phyloP scores from a whole-genome alignment of 108 stramenopile species.

The Cyclotella sp. region DNA sequence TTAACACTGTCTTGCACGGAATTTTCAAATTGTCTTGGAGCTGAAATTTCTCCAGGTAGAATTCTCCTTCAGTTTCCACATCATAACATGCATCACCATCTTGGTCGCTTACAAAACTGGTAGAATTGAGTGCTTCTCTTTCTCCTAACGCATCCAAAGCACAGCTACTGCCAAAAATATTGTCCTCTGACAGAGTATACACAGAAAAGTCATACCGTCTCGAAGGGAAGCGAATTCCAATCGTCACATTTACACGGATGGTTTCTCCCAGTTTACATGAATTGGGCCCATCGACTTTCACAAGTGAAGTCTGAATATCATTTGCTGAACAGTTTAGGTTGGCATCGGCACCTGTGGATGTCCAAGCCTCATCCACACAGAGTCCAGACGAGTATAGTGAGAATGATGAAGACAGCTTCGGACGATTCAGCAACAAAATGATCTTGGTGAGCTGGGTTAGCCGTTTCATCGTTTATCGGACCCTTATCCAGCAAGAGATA shows the following conservation, averaged over 20 bases:
- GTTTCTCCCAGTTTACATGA: background rate
- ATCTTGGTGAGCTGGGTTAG: no score
- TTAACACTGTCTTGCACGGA: background rate
- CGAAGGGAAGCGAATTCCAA: background rate
- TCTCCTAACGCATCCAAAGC: background rate
- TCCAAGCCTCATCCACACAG: background rate
- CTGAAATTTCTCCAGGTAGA: background rate
- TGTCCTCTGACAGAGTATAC: background rate
- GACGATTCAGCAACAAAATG: no score
- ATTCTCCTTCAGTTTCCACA: background rate
- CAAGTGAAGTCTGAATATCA: background rate
- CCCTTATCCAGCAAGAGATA: no score
- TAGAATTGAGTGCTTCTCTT: background rate
- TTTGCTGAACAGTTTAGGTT: background rate
- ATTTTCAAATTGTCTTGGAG: constrained; percentile 1
- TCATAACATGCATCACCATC: constrained; percentile 1
- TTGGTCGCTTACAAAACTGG: background rate
- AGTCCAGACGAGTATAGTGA: background rate
- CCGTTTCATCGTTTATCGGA: no score
- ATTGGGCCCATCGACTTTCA: background rate
- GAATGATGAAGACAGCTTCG: background rate
- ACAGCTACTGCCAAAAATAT: background rate
- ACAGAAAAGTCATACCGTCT: background rate
- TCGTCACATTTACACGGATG: background rate
- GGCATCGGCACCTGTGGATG: background rate